Percentiles rank a stretch among this genome's conserved stretches.
Evolutionary conservation across 169 alveolate species (phyloP).

Genomic region (Babesia ovis): DNA sequence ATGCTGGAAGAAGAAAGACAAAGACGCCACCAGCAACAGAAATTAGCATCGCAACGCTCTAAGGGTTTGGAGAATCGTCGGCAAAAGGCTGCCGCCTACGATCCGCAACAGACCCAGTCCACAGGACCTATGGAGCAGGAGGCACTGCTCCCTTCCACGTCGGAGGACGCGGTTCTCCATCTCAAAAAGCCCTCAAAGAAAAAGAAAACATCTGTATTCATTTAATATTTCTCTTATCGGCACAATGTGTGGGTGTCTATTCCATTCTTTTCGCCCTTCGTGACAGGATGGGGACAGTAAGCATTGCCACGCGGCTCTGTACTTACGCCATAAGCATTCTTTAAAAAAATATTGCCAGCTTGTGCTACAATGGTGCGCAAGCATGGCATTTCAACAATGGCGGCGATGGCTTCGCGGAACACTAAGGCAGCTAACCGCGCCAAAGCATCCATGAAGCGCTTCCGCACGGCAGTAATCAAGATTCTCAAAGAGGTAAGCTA

Average conservation of each 20-base stretch:
- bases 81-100: conserved; percentile 30
- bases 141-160: neutral
- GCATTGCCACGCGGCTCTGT: conserved; percentile 3
- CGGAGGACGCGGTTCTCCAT: conserved; percentile 7
- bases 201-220: conserved; percentile 16
- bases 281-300: conserved; percentile 6
- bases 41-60: conserved; percentile 46
- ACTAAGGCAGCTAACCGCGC: conserved; percentile 68
- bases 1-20: conserved; percentile 77
- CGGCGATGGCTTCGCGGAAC: conserved; percentile 72
- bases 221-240: neutral
- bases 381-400: conserved; percentile 64
- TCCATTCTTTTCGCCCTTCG: neutral
- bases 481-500: conserved; percentile 29
- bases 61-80: conserved; percentile 41
- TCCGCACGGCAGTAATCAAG: conserved; percentile 41
- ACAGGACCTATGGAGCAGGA: neutral
- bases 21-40: conserved; percentile 37
- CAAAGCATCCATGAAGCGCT: conserved; percentile 43
- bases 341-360: neutral
- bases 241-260: neutral
- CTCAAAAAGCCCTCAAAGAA: conserved; percentile 9
- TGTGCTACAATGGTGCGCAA: conserved; percentile 19
- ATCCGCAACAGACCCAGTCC: conserved; percentile 26
- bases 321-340: neutral